Evolutionary conservation across 331 rosid genomes (phyloP), one percentile per base, ranked within the genome.

Genomic region (Malus hybrid): DNA sequence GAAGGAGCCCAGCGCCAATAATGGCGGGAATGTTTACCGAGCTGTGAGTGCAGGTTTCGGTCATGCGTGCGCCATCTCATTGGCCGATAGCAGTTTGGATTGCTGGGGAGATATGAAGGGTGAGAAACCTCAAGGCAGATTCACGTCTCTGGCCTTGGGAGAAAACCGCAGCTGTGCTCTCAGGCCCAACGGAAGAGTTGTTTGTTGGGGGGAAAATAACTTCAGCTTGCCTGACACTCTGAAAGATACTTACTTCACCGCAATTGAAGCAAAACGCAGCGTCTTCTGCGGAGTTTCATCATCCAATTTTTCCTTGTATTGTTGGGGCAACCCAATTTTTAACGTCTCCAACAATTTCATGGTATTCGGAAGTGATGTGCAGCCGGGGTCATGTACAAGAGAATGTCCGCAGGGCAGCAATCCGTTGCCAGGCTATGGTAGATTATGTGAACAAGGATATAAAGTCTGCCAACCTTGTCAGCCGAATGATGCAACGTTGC

Each of bases 151-250:
- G 83, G 99, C 99, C 7, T 88, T 89, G 85, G 99, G 92, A 29
- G 87, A 90, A 24, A 80, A 79, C 28, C 81, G 97, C 33, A 79
- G 93, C 34, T 94, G 99, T n/a, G 99, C 78, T 57, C 73, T 90
- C 44, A 68, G 82, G 6, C 13, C 4, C 10, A 73, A 87, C 74
- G 72, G 70, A 44, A 84, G 26, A 20, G 86, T 82, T 74, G 73
- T 58, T n/a, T 94, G 99, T 69, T 94, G 99, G 99, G 99, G 97
- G 4, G 57, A 78, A 34, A 73, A 84, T 26, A 67, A 75, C 56
- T 94, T 94, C 80, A 76, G 52, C 56, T 30, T 89, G 80, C 99
- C 97, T 18, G 61, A 29, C 30, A 73, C 63, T 16, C 77, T 92
- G 42, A 55, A 71, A 72, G 78, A 10, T 5, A 79, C 57, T 0